phyloP scores from a whole-genome alignment of 495 filamentous ascomycete species.

The Xylaria cubensis region DNA sequence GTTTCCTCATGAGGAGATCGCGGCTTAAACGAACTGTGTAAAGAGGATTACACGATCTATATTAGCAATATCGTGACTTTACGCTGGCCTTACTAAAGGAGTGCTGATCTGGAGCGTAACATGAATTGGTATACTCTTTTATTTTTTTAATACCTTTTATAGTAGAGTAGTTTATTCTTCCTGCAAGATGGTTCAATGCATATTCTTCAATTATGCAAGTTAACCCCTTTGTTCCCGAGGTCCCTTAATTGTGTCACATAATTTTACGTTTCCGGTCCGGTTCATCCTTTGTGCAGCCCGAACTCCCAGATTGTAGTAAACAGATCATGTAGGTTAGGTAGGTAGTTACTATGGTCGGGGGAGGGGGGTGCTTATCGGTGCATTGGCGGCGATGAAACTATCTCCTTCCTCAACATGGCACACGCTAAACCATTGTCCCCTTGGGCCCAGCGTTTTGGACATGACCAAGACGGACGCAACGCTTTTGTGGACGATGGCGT shows the following conservation, averaged over 20 bases:
- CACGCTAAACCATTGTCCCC: neutral
- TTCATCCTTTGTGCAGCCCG: neutral
- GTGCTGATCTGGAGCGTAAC: neutral
- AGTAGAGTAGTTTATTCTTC: neutral
- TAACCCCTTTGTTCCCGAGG: neutral
- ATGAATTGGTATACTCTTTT: neutral
- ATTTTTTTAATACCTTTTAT: neutral
- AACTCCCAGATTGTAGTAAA: neutral
- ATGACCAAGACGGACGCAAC: neutral
- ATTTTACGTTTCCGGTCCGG: neutral
- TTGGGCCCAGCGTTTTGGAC: slow-evolving; percentile 14
- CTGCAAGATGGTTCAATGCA: neutral
- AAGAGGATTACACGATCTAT: neutral
- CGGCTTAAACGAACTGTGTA: neutral
- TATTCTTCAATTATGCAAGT: neutral
- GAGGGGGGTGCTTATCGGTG: neutral
- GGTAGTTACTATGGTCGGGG: no score
- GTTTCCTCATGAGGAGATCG: neutral
- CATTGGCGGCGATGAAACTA: neutral
- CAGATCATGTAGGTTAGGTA: neutral
- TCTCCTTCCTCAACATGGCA: neutral
- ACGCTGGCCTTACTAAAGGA: neutral
- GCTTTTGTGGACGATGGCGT: neutral
- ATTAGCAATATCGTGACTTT: neutral
- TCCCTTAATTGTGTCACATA: neutral